Percentiles rank a stretch among this genome's conserved stretches.
These are phyloP conservation scores for Rhodotorula sphaerocarpa DNA, from an alignment of 768 basidiomycete genomes.

Conservation along the genomic window DNA sequence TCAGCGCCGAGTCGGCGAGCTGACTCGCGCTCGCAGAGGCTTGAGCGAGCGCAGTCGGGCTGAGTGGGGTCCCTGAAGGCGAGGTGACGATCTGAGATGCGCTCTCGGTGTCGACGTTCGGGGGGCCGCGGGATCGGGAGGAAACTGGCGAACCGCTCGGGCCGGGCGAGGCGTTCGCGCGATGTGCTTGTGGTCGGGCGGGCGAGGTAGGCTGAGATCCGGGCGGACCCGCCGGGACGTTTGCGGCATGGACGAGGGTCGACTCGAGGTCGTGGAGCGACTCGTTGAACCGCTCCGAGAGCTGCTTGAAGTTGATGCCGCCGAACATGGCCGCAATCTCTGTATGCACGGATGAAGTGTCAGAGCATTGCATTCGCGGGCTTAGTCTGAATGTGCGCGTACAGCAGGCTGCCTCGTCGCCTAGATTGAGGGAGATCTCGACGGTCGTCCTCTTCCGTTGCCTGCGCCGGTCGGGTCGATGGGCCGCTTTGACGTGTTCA, in stretches of 20 bases:
- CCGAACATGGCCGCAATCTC: constrained; percentile 7
- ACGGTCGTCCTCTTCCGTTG: no score
- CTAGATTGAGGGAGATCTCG: no score
- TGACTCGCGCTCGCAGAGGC: constrained; percentile 40
- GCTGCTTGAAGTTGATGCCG: constrained; percentile 21
- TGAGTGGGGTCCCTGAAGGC: background rate
- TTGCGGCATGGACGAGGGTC: background rate
- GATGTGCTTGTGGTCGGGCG: background rate
- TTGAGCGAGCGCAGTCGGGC: constrained; percentile 2
- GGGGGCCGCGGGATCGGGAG: background rate
- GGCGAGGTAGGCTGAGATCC: background rate
- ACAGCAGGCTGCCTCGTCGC: no score
- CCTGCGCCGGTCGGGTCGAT: no score
- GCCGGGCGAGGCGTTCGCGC: background rate
- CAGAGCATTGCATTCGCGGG: no score
- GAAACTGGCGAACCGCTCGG: background rate
- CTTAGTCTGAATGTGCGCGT: no score
- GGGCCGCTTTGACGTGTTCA: no score
- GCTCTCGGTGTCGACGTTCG: background rate
- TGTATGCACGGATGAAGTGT: no score
- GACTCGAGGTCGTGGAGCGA: constrained; percentile 24
- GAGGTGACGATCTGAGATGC: background rate
- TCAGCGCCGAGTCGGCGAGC: constrained; percentile 56
- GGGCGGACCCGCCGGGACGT: background rate
- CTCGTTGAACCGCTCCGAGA: constrained; percentile 20